These are phyloP conservation scores for Incumbomyces lentus DNA, from an alignment of 2,329 filamentous ascomycete species.

Conservation along the genomic window DNA sequence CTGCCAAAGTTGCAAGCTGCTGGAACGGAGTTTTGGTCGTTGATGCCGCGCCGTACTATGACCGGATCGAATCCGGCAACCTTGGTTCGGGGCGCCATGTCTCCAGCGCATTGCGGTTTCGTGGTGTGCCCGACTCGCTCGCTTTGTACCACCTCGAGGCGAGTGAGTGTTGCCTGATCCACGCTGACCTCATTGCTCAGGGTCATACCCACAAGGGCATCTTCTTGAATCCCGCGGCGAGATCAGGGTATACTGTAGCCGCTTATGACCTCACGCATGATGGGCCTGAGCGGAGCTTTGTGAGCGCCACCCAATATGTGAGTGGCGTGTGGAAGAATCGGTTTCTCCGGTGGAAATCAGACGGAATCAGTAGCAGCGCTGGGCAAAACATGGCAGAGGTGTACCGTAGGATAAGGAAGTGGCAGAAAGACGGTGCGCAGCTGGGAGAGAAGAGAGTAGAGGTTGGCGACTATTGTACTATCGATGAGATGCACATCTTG, in stretches of 20 bases:
- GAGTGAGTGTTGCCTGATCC: conserved; percentile 64
- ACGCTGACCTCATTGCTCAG: conserved; percentile 29
- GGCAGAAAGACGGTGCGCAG: conserved; percentile 14
- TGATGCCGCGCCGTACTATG: conserved; percentile 47
- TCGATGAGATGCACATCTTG: conserved; percentile 54
- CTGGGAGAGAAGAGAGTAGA: conserved; percentile 28
- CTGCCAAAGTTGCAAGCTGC: conserved; percentile 52
- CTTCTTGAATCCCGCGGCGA: conserved; percentile 31
- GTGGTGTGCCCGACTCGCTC: conserved; percentile 53
- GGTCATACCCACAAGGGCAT: conserved; percentile 22
- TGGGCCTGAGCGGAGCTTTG: conserved; percentile 30
- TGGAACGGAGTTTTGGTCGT: conserved; percentile 52
- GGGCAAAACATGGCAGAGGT: conserved; percentile 31
- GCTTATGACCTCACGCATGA: conserved; percentile 33
- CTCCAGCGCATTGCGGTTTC: conserved; percentile 44
- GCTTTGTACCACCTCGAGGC: conserved; percentile 49
- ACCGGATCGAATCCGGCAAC: conserved; percentile 8
- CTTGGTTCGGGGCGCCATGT: not conserved
- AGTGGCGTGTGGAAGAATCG: conserved; percentile 51
- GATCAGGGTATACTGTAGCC: conserved; percentile 29
- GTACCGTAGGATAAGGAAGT: conserved; percentile 26
- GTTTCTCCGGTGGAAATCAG: conserved; percentile 38
- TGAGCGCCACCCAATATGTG: conserved; percentile 40
- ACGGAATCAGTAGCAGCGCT: conserved; percentile 32
- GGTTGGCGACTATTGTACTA: conserved; percentile 43